Evolutionary conservation across 257 asterid species (phyloP), one percentile per base, ranked within the genome.

Genomic region (Fraxinus cuspidata): DNA sequence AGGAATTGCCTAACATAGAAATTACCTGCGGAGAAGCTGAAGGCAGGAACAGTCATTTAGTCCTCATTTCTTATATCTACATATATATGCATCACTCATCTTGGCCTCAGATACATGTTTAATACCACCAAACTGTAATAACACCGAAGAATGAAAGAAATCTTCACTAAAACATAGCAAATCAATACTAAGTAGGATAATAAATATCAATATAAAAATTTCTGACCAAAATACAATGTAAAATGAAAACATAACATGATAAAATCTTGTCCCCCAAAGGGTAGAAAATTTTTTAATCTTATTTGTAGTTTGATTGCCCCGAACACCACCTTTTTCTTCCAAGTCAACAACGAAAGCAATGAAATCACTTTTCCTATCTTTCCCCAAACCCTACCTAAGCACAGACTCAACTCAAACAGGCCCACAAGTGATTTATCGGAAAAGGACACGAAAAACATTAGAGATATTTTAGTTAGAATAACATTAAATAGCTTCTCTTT

Each of bases 11-110:
- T 68, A 93, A 79, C 95, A 96, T 96, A 42, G 99, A 93, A 70
- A 96, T 84, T 51, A 91, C 96, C 90, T 95, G 99, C 15, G 97
- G 99, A 82, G 97, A 90, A 88, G 96, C 99, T 96, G 97, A 89
- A 88, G 63, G 73, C 82, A 85, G 64, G 85, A 78, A 83, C 65
- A 72, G 53, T 70, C 85, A 82, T 67, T 35, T 38, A 21, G 77
- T 71, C 77, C 44, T 77, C 53, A 78, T 44, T 67, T 75, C 77
- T 37, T 76, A 76, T 76, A 28, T 23, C 51, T 60, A 75, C 76
- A 47, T 12, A 66, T 40, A 35, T 47, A 63, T 51, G 47, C 47
- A 69, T 73, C 81, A 64, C 35, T 35, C 32, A 79, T 73, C 81
- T 76, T 69, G 34, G 15, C 44, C 77, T 60, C 32, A 53, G 76